These are phyloP conservation scores for Diaporthe capsici DNA, from an alignment of 2,329 filamentous ascomycete genomes.

Conservation along the genomic window DNA sequence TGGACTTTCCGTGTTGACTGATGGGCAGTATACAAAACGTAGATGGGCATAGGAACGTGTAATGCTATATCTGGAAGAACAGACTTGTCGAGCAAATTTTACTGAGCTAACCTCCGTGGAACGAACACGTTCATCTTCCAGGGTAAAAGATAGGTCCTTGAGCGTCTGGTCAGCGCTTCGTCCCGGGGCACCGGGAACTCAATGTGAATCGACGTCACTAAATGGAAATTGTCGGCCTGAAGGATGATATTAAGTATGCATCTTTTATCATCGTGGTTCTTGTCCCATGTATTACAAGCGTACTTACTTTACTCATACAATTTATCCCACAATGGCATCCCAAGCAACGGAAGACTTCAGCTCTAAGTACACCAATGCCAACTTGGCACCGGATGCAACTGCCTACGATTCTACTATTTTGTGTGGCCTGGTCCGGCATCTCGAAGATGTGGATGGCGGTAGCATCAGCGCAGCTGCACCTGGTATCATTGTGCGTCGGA, in stretches of 20 bases:
- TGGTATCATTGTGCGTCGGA: not conserved
- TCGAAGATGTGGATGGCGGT: slow-evolving; percentile 3
- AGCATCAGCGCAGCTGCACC: not conserved
- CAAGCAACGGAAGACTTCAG: slow-evolving; percentile 6
- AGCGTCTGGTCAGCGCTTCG: not conserved
- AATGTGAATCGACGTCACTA: not conserved
- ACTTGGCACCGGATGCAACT: not conserved
- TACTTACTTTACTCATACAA: not conserved
- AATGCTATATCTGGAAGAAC: too few relatives aligned
- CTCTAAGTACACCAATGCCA: slow-evolving; percentile 16
- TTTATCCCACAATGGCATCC: not conserved
- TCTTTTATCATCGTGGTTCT: not conserved
- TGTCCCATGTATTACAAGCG: not conserved
- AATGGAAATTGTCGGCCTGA: too few relatives aligned
- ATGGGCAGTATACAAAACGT: too few relatives aligned
- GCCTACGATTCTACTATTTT: not conserved
- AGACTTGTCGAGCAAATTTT: too few relatives aligned
- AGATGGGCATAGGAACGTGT: not conserved
- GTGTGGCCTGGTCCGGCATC: not conserved
- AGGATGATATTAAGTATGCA: too few relatives aligned
- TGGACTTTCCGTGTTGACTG: too few relatives aligned
- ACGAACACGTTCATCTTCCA: not conserved
- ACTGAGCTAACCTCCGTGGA: not conserved
- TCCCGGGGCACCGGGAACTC: not conserved
- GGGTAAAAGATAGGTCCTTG: not conserved